These are phyloP conservation scores for Phytophthora ohioensis DNA, from an alignment of 352 stramenopile species.

Conservation along the genomic window DNA sequence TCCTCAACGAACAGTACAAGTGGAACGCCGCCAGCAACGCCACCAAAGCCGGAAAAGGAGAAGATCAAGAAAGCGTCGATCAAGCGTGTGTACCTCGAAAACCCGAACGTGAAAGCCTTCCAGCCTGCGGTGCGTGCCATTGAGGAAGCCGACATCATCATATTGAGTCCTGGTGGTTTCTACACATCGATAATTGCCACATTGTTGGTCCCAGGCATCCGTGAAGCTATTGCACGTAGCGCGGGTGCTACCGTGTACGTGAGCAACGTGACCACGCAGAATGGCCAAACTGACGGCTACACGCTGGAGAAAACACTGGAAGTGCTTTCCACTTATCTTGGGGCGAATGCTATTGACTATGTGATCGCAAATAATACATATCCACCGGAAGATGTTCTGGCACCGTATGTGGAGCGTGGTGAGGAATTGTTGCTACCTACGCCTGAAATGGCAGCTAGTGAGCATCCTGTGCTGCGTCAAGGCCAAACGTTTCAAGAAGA, in stretches of 20 bases:
- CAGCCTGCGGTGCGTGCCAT: slow-evolving; percentile 80
- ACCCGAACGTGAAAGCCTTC: slow-evolving; percentile 77
- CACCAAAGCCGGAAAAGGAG: slow-evolving; percentile 34
- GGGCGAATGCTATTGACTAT: slow-evolving; percentile 82
- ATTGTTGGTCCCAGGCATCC: slow-evolving; percentile 82
- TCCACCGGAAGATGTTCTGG: slow-evolving; percentile 61
- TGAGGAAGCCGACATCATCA: slow-evolving; percentile 87
- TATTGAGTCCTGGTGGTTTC: slow-evolving; percentile 83
- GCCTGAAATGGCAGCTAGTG: slow-evolving; percentile 56
- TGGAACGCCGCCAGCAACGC: slow-evolving; percentile 32
- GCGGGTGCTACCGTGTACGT: slow-evolving; percentile 83
- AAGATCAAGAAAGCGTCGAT: slow-evolving; percentile 72
- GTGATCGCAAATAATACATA: slow-evolving; percentile 86
- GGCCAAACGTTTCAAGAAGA: slow-evolving; percentile 84
- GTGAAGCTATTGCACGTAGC: slow-evolving; percentile 77
- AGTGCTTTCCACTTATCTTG: slow-evolving; percentile 72
- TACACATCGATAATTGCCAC: slow-evolving; percentile 90
- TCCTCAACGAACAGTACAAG: slow-evolving; percentile 34
- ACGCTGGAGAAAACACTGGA: slow-evolving; percentile 76
- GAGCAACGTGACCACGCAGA: slow-evolving; percentile 88
- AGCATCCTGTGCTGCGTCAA: slow-evolving; percentile 77
- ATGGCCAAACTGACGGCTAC: slow-evolving; percentile 83
- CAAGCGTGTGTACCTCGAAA: slow-evolving; percentile 85
- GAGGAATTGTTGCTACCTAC: slow-evolving; percentile 80
- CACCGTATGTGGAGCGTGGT: slow-evolving; percentile 73